Evolutionary conservation across 2,329 filamentous ascomycete species (phyloP).

Genomic region (Onygena corvina): DNA sequence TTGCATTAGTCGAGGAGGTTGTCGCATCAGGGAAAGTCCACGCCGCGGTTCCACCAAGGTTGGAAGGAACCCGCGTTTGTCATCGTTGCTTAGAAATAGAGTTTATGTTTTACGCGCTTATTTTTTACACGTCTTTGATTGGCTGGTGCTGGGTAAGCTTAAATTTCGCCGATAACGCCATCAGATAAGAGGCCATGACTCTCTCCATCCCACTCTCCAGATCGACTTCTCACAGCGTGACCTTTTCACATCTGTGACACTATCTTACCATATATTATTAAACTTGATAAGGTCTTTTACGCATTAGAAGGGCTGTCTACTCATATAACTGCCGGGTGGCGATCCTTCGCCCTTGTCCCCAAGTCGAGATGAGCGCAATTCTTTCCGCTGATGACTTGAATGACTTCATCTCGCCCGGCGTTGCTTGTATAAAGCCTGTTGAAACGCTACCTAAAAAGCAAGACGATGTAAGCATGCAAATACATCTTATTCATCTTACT

Average conservation of each 20-base stretch:
- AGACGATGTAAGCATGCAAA: conserved; percentile 30
- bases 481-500: neutral
- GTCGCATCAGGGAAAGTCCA: no score
- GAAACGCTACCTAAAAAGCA: conserved; percentile 68
- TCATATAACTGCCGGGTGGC: neutral
- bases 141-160: neutral
- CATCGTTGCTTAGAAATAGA: no score
- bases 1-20: no score
- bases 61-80: neutral
- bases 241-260: no score
- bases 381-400: conserved; percentile 94
- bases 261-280: no score
- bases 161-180: conserved; percentile 4
- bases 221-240: no score
- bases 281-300: no score
- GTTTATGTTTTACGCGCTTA: no score
- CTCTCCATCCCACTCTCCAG: no score
- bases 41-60: neutral
- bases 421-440: conserved; percentile 95
- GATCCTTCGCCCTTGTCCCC: neutral
- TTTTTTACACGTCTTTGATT: neutral
- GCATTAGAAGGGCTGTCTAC: no score
- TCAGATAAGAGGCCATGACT: neutral
- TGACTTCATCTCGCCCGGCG: conserved; percentile 95
- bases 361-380: conserved; percentile 74